These are phyloP conservation scores for Platanthera guangdongensis DNA, from an alignment of 106 monocot genomes.

Conservation along the genomic window DNA sequence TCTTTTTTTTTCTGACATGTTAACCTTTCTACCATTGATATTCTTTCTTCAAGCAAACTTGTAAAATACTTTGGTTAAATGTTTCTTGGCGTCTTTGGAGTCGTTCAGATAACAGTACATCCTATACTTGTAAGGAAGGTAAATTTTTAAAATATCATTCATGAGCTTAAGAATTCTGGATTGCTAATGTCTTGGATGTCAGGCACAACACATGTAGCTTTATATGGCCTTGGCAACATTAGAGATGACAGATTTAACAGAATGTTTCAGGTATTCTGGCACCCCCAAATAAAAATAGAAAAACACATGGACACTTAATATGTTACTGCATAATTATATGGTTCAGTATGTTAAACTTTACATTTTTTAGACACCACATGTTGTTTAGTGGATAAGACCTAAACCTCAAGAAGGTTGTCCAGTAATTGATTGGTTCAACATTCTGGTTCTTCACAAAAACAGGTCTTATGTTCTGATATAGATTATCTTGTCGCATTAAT, in stretches of 20 bases:
- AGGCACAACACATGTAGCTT: slow-evolving; percentile 84
- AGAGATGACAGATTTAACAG: too few species aligned
- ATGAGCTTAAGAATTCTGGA: background rate
- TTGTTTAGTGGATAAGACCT: slow-evolving; percentile 93
- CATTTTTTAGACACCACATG: slow-evolving; percentile 82
- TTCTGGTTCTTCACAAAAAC: too few species aligned
- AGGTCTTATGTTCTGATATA: too few species aligned
- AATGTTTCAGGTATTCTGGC: slow-evolving; percentile 72
- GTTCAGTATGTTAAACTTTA: background rate
- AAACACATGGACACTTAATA: too few species aligned
- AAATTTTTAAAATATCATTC: background rate
- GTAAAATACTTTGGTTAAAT: slow-evolving; percentile 99
- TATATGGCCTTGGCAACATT: slow-evolving; percentile 98
- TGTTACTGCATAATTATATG: background rate
- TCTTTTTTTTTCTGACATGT: slow-evolving; percentile 41
- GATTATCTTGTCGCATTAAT: too few species aligned
- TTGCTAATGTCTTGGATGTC: slow-evolving; percentile 6
- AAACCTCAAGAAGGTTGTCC: slow-evolving; percentile 77
- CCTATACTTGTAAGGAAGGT: slow-evolving; percentile 97
- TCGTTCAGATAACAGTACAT: slow-evolving; percentile 81
- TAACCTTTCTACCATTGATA: slow-evolving; percentile 98
- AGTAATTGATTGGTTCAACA: too few species aligned
- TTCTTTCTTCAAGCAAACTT: slow-evolving; percentile 96
- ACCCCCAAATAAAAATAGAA: too few species aligned
- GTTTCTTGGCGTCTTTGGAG: slow-evolving; percentile 92